Percentiles rank a stretch among this genome's conserved stretches.
These are phyloP conservation scores for Grigorovia yakushimaensis DNA, from an alignment of 805 yeast species.

Conservation along the genomic window DNA sequence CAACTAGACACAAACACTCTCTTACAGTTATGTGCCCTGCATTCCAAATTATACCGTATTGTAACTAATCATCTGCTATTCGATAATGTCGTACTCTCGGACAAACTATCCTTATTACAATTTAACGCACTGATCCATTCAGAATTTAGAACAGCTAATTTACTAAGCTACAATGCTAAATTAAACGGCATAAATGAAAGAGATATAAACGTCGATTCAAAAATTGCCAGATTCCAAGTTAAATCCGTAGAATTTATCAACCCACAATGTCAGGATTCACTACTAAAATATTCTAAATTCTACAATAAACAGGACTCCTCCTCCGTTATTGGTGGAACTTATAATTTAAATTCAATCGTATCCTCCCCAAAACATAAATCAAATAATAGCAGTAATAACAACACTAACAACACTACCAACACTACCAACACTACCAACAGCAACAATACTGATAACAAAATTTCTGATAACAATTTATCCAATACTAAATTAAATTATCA, in stretches of 20 bases:
- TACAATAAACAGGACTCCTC: slow-evolving; percentile 10
- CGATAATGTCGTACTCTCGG: slow-evolving; percentile 17
- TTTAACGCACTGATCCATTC: slow-evolving; percentile 27
- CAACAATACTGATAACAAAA: no score
- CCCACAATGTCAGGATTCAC: slow-evolving; percentile 28
- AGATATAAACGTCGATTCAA: slow-evolving; percentile 4
- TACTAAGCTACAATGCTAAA: slow-evolving; percentile 3
- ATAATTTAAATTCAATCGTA: slow-evolving; percentile 5
- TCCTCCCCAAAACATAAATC: slow-evolving; percentile 5
- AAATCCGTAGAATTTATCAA: slow-evolving; percentile 21
- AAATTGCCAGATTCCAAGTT: slow-evolving; percentile 22
- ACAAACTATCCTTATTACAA: slow-evolving; percentile 19
- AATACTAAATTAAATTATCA: background rate
- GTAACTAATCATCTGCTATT: slow-evolving; percentile 21
- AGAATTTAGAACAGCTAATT: slow-evolving; percentile 18
- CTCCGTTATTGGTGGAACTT: slow-evolving; percentile 22
- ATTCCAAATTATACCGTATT: slow-evolving; percentile 16
- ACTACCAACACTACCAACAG: slow-evolving; percentile 2
- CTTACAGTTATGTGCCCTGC: slow-evolving; percentile 17
- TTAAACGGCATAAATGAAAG: background rate
- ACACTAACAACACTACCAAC: background rate
- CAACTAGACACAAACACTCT: slow-evolving; percentile 16
- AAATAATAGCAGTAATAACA: slow-evolving; percentile 10
- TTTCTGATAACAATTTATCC: background rate
- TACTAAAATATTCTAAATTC: slow-evolving; percentile 25